Conservation (phyloP, 108 stramenopile species). For the Nannochloropsis salina region DNA sequence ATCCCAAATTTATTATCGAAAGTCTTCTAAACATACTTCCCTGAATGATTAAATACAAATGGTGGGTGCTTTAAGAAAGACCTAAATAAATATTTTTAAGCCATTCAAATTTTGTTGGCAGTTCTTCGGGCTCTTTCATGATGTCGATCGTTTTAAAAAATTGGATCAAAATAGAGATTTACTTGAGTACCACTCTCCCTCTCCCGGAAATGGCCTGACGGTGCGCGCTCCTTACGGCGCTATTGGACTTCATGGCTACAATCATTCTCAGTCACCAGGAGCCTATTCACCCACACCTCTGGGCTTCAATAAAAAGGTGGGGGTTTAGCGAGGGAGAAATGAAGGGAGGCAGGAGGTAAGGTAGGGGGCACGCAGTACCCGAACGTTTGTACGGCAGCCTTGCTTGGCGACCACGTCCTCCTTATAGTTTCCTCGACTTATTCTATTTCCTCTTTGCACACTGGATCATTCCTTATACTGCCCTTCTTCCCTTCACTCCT, state of each 20-base stretch:
- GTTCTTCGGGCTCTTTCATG: too few species aligned
- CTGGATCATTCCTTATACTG: background rate
- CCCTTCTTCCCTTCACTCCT: background rate
- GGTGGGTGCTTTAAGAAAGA: too few species aligned
- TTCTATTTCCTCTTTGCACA: background rate
- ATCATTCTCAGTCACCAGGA: slow-evolving; percentile 93
- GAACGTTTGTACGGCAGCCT: background rate
- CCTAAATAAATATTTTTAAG: too few species aligned
- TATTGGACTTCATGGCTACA: slow-evolving; percentile 76
- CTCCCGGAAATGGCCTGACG: slow-evolving; percentile 69
- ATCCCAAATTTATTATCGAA: too few species aligned
- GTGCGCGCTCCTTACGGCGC: slow-evolving; percentile 88
- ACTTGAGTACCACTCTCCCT: background rate
- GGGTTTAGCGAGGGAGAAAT: background rate
- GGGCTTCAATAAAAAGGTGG: slow-evolving; percentile 61
- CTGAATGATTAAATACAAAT: too few species aligned
- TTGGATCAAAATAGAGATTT: too few species aligned
- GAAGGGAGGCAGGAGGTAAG: background rate
- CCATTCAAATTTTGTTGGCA: too few species aligned
- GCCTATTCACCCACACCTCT: slow-evolving; percentile 89
- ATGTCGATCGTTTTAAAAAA: too few species aligned
- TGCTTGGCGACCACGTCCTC: background rate
- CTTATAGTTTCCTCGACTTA: background rate
- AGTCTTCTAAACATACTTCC: too few species aligned
- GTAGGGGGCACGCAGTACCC: background rate